A percentile compares a stretch with the other conserved stretches of the same genome.
phyloP scores from a whole-genome alignment of 768 basidiomycete species.

The Grammothele lineata region DNA sequence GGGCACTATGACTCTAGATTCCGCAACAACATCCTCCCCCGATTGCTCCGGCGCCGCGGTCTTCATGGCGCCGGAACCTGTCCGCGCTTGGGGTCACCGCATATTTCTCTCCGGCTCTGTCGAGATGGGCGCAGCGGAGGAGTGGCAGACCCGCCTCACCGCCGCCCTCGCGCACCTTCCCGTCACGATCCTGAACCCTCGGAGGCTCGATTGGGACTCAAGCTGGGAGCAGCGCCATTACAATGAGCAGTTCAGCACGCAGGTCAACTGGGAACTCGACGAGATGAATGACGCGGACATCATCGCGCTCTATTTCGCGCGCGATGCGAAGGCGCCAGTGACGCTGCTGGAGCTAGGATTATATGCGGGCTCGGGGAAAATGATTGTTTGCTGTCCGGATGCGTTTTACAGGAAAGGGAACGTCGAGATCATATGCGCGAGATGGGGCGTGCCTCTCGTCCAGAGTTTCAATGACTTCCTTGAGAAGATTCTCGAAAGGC shows the following conservation, averaged over 20 bases:
- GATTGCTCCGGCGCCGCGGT: too few species aligned
- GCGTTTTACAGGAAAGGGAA: not conserved
- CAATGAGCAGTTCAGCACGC: not conserved
- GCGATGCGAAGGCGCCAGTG: not conserved
- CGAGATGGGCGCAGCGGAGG: not conserved
- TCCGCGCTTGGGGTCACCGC: not conserved
- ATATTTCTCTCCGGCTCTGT: conserved; percentile 1
- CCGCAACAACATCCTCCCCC: too few species aligned
- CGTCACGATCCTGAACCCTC: not conserved
- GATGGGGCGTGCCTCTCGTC: not conserved
- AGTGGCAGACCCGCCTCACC: not conserved
- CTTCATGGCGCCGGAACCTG: too few species aligned
- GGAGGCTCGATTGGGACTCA: not conserved
- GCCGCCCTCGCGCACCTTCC: not conserved
- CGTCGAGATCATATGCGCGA: not conserved
- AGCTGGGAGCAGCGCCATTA: not conserved
- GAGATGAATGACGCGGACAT: not conserved
- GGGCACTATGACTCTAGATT: too few species aligned
- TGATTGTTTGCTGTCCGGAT: conserved; percentile 1
- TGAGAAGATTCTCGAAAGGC: not conserved
- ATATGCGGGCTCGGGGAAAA: not conserved
- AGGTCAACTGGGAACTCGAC: not conserved
- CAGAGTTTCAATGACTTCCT: not conserved
- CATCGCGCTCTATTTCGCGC: not conserved
- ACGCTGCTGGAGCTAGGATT: not conserved